Percentiles rank a stretch among this genome's conserved stretches.
Evolutionary conservation across 2,329 filamentous ascomycete species (phyloP).

Genomic region (Aureobasidium vineae): DNA sequence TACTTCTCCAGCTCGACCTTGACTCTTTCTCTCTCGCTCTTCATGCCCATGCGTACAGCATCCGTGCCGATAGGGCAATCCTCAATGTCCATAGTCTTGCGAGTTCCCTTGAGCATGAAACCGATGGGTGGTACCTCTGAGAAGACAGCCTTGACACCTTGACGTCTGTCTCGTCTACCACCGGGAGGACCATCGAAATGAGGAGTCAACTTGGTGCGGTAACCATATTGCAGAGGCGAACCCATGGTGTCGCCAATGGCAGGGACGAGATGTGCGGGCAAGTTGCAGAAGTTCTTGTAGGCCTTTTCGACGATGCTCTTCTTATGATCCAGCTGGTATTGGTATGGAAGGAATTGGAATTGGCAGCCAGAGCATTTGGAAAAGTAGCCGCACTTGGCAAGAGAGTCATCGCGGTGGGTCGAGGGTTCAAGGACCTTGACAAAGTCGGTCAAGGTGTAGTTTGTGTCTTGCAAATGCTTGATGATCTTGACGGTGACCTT

Average conservation of each 20-base stretch:
- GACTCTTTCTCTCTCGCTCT: slow-evolving; percentile 73
- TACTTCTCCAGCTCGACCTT: slow-evolving; percentile 68
- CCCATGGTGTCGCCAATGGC: slow-evolving; percentile 79
- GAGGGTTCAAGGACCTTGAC: slow-evolving; percentile 73
- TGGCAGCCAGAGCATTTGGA: slow-evolving; percentile 85
- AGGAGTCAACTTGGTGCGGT: slow-evolving; percentile 94
- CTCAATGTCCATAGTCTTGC: slow-evolving; percentile 86
- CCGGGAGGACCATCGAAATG: slow-evolving; percentile 81
- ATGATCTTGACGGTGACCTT: slow-evolving; percentile 73
- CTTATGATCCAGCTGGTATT: slow-evolving; percentile 82
- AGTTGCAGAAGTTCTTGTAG: slow-evolving; percentile 83
- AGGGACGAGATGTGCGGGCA: slow-evolving; percentile 73
- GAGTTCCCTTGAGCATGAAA: slow-evolving; percentile 82
- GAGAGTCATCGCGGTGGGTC: slow-evolving; percentile 70
- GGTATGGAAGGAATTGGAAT: slow-evolving; percentile 94
- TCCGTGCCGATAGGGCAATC: slow-evolving; percentile 95
- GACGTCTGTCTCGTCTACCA: slow-evolving; percentile 48
- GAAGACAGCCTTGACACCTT: slow-evolving; percentile 58
- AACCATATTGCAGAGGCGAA: slow-evolving; percentile 86
- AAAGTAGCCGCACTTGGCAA: slow-evolving; percentile 84
- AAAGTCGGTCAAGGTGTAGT: slow-evolving; percentile 78
- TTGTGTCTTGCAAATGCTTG: slow-evolving; percentile 63
- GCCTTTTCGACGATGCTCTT: slow-evolving; percentile 84
- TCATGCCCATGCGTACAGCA: slow-evolving; percentile 76
- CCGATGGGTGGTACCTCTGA: slow-evolving; percentile 74